These are phyloP conservation scores for Chimonanthus salicifolius DNA, from an alignment of 164 flowering plant genomes.

Conservation along the genomic window DNA sequence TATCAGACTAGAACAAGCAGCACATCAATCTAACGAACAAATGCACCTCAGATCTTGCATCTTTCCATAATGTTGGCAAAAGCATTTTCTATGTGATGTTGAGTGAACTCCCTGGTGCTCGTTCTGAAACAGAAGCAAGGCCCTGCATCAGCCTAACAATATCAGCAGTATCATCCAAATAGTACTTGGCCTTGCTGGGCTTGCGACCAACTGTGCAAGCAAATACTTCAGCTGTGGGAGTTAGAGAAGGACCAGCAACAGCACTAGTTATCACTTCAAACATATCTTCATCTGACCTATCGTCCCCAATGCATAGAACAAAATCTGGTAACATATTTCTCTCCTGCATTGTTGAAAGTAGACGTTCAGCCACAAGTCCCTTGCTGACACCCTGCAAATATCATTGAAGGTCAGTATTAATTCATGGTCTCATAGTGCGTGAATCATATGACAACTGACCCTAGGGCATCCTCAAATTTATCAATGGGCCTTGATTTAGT, in stretches of 20 bases:
- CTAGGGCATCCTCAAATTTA: too few species aligned
- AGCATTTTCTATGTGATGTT: background rate
- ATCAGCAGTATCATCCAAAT: constrained; percentile 60
- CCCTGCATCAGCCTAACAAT: constrained; percentile 61
- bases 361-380: constrained; percentile 57
- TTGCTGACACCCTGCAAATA: constrained; percentile 70
- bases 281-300: constrained; percentile 79
- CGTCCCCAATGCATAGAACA: constrained; percentile 78
- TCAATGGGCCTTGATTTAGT: too few species aligned
- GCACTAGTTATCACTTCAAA: constrained; percentile 60
- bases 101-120: constrained; percentile 9
- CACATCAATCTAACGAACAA: background rate
- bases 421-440: background rate
- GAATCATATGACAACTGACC: too few species aligned
- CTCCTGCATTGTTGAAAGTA: constrained; percentile 48
- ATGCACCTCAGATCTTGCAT: background rate
- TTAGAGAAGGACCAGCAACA: constrained; percentile 36
- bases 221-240: constrained; percentile 55
- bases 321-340: constrained; percentile 50
- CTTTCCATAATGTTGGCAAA: background rate
- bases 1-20: background rate
- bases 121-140: constrained; percentile 55
- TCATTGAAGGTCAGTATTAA: background rate
- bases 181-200: constrained; percentile 75
- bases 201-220: constrained; percentile 66